Conservation (phyloP, 2,329 filamentous ascomycete genomes). For the Colletotrichum agaves region DNA sequence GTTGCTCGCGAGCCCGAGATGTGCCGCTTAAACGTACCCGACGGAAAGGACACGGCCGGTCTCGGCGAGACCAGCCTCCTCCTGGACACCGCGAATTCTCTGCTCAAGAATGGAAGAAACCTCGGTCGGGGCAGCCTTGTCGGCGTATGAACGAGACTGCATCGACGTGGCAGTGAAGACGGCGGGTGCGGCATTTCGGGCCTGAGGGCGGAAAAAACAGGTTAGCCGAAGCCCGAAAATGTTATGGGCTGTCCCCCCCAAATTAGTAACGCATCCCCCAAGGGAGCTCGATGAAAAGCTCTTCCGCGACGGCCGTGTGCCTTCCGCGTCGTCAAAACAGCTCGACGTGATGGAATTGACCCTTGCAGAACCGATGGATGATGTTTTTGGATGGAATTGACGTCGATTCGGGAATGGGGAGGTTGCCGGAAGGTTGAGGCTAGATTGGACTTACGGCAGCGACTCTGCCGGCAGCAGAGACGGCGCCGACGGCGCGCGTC, state of each 20-base stretch:
- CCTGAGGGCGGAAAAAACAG: constrained; percentile 68
- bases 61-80: constrained; percentile 96
- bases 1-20: constrained; percentile 34
- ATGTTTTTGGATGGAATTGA: constrained; percentile 58
- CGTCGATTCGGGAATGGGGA: constrained; percentile 49
- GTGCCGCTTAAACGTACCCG: constrained; percentile 76
- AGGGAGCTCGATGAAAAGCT: constrained; percentile 50
- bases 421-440: constrained; percentile 42
- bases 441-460: constrained; percentile 81
- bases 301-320: constrained; percentile 35
- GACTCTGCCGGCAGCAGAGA: constrained; percentile 92
- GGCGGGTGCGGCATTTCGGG: constrained; percentile 86
- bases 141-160: constrained; percentile 86
- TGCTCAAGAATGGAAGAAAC: constrained; percentile 99
- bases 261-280: constrained; percentile 43
- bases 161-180: constrained; percentile 76
- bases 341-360: constrained; percentile 47
- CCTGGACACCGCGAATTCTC: constrained; percentile 97
- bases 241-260: constrained; percentile 39
- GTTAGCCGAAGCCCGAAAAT: constrained; percentile 66
- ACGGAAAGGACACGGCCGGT: constrained; percentile 98
- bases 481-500: constrained; percentile 91
- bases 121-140: constrained; percentile 97
- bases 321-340: constrained; percentile 50
- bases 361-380: constrained; percentile 51